Conservation (phyloP, 306 rosid species). For the Alnus glutinosa region DNA sequence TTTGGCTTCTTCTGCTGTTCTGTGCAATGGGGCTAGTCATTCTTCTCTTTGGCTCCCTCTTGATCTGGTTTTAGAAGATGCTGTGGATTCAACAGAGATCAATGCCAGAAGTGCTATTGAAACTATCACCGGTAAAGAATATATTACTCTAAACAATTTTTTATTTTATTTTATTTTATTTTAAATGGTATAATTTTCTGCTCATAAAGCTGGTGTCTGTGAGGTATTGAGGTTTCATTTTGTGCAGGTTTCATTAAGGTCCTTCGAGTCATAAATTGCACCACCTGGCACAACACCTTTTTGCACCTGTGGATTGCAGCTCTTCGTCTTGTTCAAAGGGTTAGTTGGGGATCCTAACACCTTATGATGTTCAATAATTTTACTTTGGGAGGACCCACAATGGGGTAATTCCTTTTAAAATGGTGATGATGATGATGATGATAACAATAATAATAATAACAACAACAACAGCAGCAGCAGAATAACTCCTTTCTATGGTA, state of each 20-base stretch:
- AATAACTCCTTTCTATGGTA: neutral
- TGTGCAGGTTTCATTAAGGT: constrained; percentile 74
- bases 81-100: constrained; percentile 91
- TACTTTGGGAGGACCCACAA: neutral
- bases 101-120: constrained; percentile 86
- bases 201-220: constrained; percentile 3
- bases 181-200: constrained; percentile 12
- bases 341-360: constrained; percentile 24
- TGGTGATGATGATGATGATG: neutral
- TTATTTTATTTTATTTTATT: too few relatives aligned
- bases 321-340: constrained; percentile 95
- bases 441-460: neutral
- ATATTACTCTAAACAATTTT: constrained; percentile 16
- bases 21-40: constrained; percentile 64
- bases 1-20: constrained; percentile 70
- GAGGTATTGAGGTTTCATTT: constrained; percentile 12
- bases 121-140: constrained; percentile 58
- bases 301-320: constrained; percentile 90
- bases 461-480: too few relatives aligned
- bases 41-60: constrained; percentile 96
- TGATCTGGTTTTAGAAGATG: constrained; percentile 87
- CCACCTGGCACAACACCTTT: constrained; percentile 93
- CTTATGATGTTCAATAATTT: neutral
- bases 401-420: neutral
- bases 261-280: constrained; percentile 84